phyloP scores from a whole-genome alignment of 495 filamentous ascomycete species.

The Penicillium roqueforti region DNA sequence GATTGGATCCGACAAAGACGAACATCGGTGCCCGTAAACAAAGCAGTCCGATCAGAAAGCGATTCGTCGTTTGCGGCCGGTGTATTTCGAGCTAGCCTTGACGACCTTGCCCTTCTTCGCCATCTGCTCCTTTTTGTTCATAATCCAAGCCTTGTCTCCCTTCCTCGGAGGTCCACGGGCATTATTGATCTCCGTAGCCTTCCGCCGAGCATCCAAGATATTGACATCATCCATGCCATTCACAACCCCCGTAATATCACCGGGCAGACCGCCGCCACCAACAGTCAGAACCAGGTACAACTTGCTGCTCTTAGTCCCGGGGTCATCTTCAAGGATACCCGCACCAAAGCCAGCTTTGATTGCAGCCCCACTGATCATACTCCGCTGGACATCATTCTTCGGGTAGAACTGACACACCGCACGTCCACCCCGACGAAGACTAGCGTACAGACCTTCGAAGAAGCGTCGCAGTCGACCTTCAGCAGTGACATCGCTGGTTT shows the following conservation, averaged over 20 bases:
- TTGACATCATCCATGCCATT: conserved; percentile 81
- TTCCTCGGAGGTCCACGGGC: conserved; percentile 56
- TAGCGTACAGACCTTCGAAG: conserved; percentile 87
- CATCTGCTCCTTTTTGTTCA: conserved; percentile 95
- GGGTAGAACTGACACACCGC: conserved; percentile 98
- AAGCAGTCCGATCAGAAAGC: conserved; percentile 41
- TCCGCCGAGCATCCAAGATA: conserved; percentile 68
- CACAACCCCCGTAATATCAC: conserved; percentile 83
- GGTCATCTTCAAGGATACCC: conserved; percentile 90
- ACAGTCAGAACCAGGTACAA: conserved; percentile 91
- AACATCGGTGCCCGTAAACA: neutral
- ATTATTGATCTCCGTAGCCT: conserved; percentile 39
- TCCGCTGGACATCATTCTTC: conserved; percentile 85
- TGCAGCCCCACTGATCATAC: conserved; percentile 84
- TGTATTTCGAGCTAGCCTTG: conserved; percentile 86
- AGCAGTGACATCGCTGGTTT: conserved; percentile 74
- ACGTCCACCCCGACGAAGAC: conserved; percentile 75
- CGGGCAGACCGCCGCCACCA: conserved; percentile 68
- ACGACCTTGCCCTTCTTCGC: conserved; percentile 90
- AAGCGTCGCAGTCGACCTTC: conserved; percentile 74
- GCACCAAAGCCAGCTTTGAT: conserved; percentile 94
- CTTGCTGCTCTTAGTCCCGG: conserved; percentile 91
- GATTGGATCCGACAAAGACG: neutral
- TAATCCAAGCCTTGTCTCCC: conserved; percentile 84
- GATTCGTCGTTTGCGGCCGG: conserved; percentile 75